phyloP scores from a whole-genome alignment of 2,329 filamentous ascomycete species.

The Aspergillus proliferans region DNA sequence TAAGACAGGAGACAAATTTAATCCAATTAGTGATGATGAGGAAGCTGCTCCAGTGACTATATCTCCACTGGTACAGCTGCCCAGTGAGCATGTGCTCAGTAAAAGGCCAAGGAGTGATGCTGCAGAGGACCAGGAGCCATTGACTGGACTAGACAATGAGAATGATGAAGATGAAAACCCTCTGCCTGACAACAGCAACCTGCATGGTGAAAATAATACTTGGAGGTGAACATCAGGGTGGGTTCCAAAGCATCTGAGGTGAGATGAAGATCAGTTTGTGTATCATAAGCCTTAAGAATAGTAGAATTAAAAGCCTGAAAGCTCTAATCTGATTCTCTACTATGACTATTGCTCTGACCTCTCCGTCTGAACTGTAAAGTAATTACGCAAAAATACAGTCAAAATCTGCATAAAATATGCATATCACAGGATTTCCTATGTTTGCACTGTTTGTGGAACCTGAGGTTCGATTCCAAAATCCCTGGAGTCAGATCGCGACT shows the following conservation, averaged over 20 bases:
- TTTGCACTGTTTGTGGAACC: neutral
- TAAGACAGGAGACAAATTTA: neutral
- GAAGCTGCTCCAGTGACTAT: too few species aligned
- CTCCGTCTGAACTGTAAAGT: neutral
- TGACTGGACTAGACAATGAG: neutral
- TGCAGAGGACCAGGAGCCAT: neutral
- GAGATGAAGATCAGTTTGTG: neutral
- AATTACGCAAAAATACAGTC: neutral
- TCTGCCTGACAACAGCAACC: too few species aligned
- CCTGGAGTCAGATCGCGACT: constrained; percentile 1
- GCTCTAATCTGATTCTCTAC: neutral
- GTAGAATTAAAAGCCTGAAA: neutral
- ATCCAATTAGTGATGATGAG: neutral
- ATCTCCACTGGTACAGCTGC: neutral
- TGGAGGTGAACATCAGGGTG: too few species aligned
- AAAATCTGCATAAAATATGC: too few species aligned
- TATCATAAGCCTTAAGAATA: neutral
- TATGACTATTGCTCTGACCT: neutral
- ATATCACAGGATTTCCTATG: neutral
- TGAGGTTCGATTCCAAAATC: neutral
- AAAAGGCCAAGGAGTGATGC: neutral
- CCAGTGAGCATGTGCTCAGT: neutral
- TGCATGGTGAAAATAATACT: too few species aligned
- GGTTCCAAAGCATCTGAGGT: too few species aligned
- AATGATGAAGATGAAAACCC: too few species aligned